Evolutionary conservation across 2,329 filamentous ascomycete species (phyloP).

Genomic region (Purpureocillium lavendulum): DNA sequence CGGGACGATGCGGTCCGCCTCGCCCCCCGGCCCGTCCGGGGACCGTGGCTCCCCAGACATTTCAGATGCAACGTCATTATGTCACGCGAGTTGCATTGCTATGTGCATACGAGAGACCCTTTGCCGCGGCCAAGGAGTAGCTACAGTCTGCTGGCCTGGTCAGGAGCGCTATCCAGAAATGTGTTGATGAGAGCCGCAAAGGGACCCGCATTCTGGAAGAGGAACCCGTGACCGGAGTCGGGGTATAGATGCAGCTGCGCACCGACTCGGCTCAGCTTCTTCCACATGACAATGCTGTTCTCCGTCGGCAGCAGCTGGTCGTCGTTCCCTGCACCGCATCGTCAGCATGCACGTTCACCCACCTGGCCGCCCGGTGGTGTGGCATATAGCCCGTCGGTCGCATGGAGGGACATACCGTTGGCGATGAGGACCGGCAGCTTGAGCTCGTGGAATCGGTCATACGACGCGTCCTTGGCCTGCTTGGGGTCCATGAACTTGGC

Average conservation of each 20-base stretch:
- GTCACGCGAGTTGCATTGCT: too few relatives aligned
- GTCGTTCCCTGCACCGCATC: slow-evolving; percentile 17
- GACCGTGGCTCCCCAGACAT: too few relatives aligned
- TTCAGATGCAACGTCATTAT: too few relatives aligned
- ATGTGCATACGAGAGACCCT: too few relatives aligned
- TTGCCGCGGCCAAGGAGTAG: too few relatives aligned
- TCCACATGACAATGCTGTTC: slow-evolving; percentile 29
- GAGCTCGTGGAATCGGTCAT: slow-evolving; percentile 22
- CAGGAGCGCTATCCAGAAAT: slow-evolving; percentile 15
- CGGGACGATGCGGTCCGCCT: too few relatives aligned
- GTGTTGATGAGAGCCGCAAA: slow-evolving; percentile 22
- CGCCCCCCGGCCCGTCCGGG: too few relatives aligned
- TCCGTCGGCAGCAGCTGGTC: slow-evolving; percentile 25
- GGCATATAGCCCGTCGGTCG: not conserved
- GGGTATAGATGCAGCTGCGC: slow-evolving; percentile 25
- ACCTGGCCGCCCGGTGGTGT: not conserved
- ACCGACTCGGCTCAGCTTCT: slow-evolving; percentile 19
- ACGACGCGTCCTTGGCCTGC: slow-evolving; percentile 21
- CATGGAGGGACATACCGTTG: slow-evolving; percentile 21
- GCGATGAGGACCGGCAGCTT: slow-evolving; percentile 26
- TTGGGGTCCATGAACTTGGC: slow-evolving; percentile 26
- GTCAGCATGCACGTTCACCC: not conserved
- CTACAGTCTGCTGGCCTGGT: slow-evolving; percentile 4
- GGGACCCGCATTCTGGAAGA: slow-evolving; percentile 23
- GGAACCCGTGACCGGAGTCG: slow-evolving; percentile 26